A percentile compares a stretch with the other conserved stretches of the same genome.
These are phyloP conservation scores for Xylariomycetidae sp. DNA, from an alignment of 2,329 filamentous ascomycete species.

Conservation along the genomic window DNA sequence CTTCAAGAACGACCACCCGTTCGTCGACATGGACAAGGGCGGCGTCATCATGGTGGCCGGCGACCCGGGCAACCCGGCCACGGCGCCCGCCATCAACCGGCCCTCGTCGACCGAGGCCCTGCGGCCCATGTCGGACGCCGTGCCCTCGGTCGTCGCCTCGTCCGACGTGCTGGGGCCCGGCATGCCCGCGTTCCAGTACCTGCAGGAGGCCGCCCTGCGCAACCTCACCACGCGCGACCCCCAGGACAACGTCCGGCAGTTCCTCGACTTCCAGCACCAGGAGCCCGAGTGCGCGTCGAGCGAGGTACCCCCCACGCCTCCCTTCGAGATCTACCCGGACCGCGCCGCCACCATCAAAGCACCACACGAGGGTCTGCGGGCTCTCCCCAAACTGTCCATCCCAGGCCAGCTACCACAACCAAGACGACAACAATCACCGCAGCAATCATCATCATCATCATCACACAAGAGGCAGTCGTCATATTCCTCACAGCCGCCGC, in stretches of 20 bases:
- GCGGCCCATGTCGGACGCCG: constrained; percentile 68
- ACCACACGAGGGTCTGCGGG: constrained; percentile 52
- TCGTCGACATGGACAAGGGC: constrained; percentile 52
- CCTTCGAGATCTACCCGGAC: constrained; percentile 58
- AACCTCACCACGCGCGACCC: constrained; percentile 70
- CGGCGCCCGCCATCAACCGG: constrained; percentile 52
- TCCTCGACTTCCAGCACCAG: constrained; percentile 75
- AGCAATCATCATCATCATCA: no score
- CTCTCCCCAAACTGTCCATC: constrained; percentile 59
- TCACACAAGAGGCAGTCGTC: constrained; percentile 14
- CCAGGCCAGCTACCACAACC: constrained; percentile 34
- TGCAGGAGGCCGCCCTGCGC: constrained; percentile 70
- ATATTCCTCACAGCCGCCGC: constrained; percentile 15
- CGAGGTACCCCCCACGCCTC: constrained; percentile 65
- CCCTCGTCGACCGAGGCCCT: constrained; percentile 47
- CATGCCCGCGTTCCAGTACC: constrained; percentile 59
- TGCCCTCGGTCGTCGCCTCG: constrained; percentile 82
- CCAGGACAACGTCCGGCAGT: constrained; percentile 90
- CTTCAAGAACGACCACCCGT: constrained; percentile 71
- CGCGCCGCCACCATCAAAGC: constrained; percentile 37
- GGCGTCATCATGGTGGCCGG: constrained; percentile 74
- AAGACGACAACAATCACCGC: constrained; percentile 1
- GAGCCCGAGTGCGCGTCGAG: constrained; percentile 30
- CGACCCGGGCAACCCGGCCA: constrained; percentile 72
- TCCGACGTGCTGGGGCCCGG: constrained; percentile 79